Base-by-base conservation (phyloP, 371 early-diverging fungal genomes). In the Mortierella sp. region DNA sequence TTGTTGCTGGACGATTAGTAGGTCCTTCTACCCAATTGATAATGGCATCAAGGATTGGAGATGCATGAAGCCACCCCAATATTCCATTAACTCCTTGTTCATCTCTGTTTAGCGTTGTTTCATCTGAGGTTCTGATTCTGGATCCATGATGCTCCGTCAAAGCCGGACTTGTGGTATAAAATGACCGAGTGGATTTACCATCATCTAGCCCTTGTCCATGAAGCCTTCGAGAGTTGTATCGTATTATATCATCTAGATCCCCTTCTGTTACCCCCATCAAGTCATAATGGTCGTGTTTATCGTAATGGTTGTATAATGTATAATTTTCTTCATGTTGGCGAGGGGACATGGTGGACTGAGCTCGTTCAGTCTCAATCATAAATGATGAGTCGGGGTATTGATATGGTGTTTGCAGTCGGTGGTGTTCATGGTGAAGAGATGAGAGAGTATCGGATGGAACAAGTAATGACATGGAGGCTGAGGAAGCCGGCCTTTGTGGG, bases 11-110 rank as follows among this genome's bases (percentile, higher is more conserved):
- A 34, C 43, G 58, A 12, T 51, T 34, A 1, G 63, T 56, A 19
- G 75, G 81, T 42, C 81, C 81, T 37, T 80, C 81, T 17, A 80
- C 57, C 81, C 81, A 80, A 34, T 43, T 70, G 19, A 75, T 64
- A 17, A 80, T 45, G 1, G 80, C 60, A 19, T 74, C 75, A 3
- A 80, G 23, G 10, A 74, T 64, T 6, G 75, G 73, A n/a, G 75
- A 54, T 2, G 60, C 6, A 40, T 42, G 32, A 57, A 35, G 7
- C 58, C 58, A 57, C 34, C 61, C 61, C 7, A 61, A 26, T 10
- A 37, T 4, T 22, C 61, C 61, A 43, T 6, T 61, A 23, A 12
- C 3, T 35, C 37, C 34, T 26, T 28, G 58, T 10, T 28, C 28
- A 26, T 42, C 61, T 42, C 12, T 43, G 22, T 29, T 22, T 4